phyloP scores from a whole-genome alignment of 306 rosid species.

The Rubus parviflorus region DNA sequence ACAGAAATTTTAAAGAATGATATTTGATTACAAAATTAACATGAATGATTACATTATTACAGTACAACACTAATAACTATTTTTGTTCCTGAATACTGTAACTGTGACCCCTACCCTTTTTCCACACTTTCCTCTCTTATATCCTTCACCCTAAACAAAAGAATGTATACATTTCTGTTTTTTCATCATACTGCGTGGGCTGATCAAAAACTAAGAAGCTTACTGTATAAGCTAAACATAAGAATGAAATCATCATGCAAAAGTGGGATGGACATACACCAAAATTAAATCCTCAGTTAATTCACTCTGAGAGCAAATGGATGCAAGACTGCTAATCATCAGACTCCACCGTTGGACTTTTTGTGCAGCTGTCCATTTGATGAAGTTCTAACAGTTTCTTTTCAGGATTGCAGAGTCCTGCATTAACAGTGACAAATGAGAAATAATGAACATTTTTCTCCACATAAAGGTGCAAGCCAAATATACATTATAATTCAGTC shows the following conservation, averaged over 20 bases:
- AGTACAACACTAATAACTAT: conserved; percentile 24
- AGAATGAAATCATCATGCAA: conserved; percentile 4
- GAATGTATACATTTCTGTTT: not conserved
- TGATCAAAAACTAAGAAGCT: not conserved
- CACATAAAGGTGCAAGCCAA: conserved; percentile 2
- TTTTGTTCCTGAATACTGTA: conserved; percentile 25
- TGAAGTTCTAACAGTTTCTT: conserved; percentile 82
- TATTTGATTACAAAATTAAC: conserved; percentile 8
- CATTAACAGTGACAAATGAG: conserved; percentile 15
- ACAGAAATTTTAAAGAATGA: conserved; percentile 20
- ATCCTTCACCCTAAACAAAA: conserved; percentile 1
- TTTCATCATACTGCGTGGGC: not conserved
- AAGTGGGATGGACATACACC: conserved; percentile 18
- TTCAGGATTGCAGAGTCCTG: conserved; percentile 95
- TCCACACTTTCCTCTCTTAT: not conserved
- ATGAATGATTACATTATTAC: conserved; percentile 18
- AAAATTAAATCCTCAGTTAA: conserved; percentile 25
- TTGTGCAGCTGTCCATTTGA: conserved; percentile 65
- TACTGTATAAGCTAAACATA: not conserved
- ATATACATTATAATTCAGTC: not conserved
- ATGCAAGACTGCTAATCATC: conserved; percentile 37
- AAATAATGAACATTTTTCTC: not conserved
- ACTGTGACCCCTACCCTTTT: not conserved
- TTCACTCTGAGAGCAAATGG: not conserved
- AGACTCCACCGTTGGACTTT: conserved; percentile 65